Base-by-base conservation (phyloP, 2,329 filamentous ascomycete species). In the Hymenoscyphus fraxineus region DNA sequence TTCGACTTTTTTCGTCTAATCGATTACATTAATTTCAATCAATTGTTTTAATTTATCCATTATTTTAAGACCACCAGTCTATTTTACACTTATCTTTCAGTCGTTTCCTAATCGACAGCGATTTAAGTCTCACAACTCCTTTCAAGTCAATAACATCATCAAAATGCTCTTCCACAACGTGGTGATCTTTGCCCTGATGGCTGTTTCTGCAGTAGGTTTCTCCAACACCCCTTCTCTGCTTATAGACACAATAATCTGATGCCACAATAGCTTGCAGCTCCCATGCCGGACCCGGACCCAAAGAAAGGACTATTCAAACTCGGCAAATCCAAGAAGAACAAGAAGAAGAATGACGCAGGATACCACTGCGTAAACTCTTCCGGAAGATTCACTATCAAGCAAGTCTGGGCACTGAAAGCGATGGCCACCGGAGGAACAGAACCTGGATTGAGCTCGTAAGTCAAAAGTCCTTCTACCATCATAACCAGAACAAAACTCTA, bases 101-200 rank as follows among this genome's bases (percentile, higher is more conserved):
- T 47, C 19, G 19, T 10, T 19, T 19, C 6, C 5, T 19, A n/a
- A n/a, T 4, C n/a, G 2, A 5, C 44, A 47, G n/a, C 10, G n/a
- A 10, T 16, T 22, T 6, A 47, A 9, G 2, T 19, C 22, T 51
- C 7, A 22, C 3, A 9, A 51, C 9, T 2, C 12, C 3, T 27
- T 27, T 15, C 19, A 51, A 27, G 22, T 22, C 19, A 22, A 19
- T 47, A 47, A 6, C 1, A 19, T 19, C 41, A 22, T 27, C 44
- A 51, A 27, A 27, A 51, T 51, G 47, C 47, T 74, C 19, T 51
- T 51, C 47, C 27, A 51, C 19, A 51, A 19, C 22, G n/a, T 22
- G 10, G 10, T 51, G 9, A 13, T 51, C 19, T 27, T 51, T 51
- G n/a, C 19, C 47, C 22, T 51, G 7, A 22, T 51, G 47, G 47